Percentiles rank a stretch among this genome's conserved stretches.
These are phyloP conservation scores for Cladophialophora psammophila DNA, from an alignment of 2,329 filamentous ascomycete genomes.

Conservation along the genomic window DNA sequence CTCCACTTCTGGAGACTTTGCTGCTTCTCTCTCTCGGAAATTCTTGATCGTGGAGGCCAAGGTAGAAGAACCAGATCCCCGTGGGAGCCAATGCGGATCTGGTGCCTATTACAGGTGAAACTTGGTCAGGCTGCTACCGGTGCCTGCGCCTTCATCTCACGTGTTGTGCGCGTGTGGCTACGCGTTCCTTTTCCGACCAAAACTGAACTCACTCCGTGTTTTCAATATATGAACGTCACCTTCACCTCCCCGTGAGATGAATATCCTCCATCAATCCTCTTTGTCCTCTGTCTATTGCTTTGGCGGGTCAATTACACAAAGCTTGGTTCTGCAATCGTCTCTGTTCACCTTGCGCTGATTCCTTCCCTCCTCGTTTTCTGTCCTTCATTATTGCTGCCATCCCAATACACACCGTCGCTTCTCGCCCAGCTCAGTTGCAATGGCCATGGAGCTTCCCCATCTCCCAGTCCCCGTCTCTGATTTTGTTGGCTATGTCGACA, in stretches of 20 bases:
- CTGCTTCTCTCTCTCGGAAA: not conserved
- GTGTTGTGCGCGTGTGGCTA: conserved; percentile 3
- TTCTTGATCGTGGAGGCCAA: not conserved
- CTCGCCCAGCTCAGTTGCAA: not conserved
- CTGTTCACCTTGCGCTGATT: not conserved
- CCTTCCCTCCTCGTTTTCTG: not conserved
- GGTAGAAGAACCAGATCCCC: not conserved
- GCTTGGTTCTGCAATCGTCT: not conserved
- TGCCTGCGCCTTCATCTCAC: conserved; percentile 10
- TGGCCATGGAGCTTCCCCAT: conserved; percentile 28
- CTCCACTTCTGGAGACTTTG: conserved; percentile 3
- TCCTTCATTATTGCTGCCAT: not conserved
- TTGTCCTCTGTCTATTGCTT: not conserved
- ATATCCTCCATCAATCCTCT: not conserved
- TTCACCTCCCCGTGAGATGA: not conserved
- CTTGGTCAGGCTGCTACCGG: conserved; percentile 18
- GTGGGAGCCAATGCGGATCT: not conserved
- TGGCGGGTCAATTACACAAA: not conserved
- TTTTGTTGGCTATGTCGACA: conserved; percentile 32
- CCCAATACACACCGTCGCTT: not conserved
- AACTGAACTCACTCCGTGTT: not conserved
- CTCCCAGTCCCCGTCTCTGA: conserved; percentile 32
- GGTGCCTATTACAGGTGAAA: conserved; percentile 16
- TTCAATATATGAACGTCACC: not conserved
- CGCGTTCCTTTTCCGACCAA: not conserved